A percentile compares a stretch with the other conserved stretches of the same genome.
Evolutionary conservation across 2,329 filamentous ascomycete genomes (phyloP).

Genomic region (Botrytis porri): DNA sequence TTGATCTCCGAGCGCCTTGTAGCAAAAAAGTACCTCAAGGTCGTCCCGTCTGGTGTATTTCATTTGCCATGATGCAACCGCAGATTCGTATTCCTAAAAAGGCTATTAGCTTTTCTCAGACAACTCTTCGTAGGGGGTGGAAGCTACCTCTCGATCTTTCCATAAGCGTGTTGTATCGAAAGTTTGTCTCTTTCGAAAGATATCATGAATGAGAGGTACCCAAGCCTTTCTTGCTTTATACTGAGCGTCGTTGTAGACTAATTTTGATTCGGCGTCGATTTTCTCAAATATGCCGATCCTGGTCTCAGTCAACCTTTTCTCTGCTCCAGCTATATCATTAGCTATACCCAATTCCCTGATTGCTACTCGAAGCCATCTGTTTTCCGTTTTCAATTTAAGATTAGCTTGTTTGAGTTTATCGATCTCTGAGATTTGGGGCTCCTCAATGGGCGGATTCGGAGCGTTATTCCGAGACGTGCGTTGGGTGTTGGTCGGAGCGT

Average conservation of each 20-base stretch:
- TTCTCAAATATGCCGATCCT: background rate
- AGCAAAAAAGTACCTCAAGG: background rate
- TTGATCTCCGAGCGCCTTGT: background rate
- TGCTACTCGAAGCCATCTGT: background rate
- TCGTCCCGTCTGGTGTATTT: background rate
- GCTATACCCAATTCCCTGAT: background rate
- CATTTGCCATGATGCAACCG: background rate
- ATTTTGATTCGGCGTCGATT: background rate
- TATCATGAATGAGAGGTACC: background rate
- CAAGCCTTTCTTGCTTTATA: background rate
- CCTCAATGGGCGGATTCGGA: background rate
- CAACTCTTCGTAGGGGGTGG: background rate
- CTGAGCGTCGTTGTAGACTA: background rate
- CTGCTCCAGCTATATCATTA: background rate
- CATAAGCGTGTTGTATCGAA: background rate
- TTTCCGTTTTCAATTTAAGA: background rate
- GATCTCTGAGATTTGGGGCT: background rate
- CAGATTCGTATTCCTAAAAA: background rate
- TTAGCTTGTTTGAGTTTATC: background rate
- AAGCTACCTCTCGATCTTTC: background rate
- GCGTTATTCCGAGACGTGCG: background rate
- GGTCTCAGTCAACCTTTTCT: background rate
- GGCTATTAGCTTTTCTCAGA: background rate
- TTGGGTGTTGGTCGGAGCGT: background rate
- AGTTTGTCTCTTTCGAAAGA: background rate